Evolutionary conservation across 768 basidiomycete species (phyloP).

Genomic region (Scleroderma bovista): DNA sequence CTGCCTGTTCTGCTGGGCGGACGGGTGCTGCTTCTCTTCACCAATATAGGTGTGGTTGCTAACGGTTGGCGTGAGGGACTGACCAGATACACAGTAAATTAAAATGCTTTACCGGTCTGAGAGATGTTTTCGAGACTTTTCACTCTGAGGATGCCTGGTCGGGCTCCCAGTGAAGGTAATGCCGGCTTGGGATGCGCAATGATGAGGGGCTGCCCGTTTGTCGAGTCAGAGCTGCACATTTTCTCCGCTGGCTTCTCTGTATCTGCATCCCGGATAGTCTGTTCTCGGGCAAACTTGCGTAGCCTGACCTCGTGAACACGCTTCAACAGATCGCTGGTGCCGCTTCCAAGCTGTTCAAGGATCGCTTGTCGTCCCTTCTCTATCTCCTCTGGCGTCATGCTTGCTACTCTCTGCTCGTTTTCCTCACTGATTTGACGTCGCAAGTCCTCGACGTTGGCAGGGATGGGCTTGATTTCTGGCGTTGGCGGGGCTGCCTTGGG

Average conservation of each 20-base stretch:
- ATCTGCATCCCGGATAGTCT: background rate
- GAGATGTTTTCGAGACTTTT: slow-evolving; percentile 27
- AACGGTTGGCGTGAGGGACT: slow-evolving; percentile 5
- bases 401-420: slow-evolving; percentile 55
- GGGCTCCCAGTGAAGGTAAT: slow-evolving; percentile 10
- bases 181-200: slow-evolving; percentile 4
- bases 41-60: slow-evolving; percentile 38
- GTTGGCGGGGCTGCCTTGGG: background rate
- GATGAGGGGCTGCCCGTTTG: background rate
- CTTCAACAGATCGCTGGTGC: slow-evolving; percentile 55
- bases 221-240: background rate
- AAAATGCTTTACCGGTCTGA: slow-evolving; percentile 9
- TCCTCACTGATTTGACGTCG: slow-evolving; percentile 56
- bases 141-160: slow-evolving; percentile 22
- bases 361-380: slow-evolving; percentile 62
- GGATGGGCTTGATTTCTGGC: slow-evolving; percentile 12
- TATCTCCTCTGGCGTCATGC: slow-evolving; percentile 69
- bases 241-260: background rate
- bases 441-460: slow-evolving; percentile 37
- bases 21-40: slow-evolving; percentile 48
- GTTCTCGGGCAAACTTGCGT: background rate
- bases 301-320: slow-evolving; percentile 4
- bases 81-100: too few species aligned
- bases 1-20: slow-evolving; percentile 52
- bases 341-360: slow-evolving; percentile 64